Conservation (phyloP, 176 grass and related monocot species). For the Triticum turgidum region DNA sequence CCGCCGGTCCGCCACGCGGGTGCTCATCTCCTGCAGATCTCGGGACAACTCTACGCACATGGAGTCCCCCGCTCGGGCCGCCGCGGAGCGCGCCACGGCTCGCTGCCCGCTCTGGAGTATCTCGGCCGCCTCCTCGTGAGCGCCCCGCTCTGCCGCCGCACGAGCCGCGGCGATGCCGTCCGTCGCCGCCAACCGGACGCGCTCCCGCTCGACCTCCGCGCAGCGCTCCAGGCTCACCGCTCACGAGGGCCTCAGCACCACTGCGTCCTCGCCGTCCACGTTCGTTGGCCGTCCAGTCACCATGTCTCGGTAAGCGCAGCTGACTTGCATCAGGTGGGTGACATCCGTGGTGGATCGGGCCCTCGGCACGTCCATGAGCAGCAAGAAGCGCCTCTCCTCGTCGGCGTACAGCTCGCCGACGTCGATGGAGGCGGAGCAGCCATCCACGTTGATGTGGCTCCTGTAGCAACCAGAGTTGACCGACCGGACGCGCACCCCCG, state of each 20-base stretch:
- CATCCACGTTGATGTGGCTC: slow-evolving; percentile 42
- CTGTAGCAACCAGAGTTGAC: slow-evolving; percentile 64
- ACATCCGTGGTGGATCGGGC: background rate
- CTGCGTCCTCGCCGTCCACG: slow-evolving; percentile 42
- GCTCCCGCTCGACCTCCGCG: slow-evolving; percentile 61
- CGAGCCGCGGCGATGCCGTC: slow-evolving; percentile 39
- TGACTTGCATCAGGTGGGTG: slow-evolving; percentile 41
- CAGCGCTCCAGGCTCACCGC: slow-evolving; percentile 13
- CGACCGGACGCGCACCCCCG: slow-evolving; percentile 33
- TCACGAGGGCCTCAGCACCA: slow-evolving; percentile 38
- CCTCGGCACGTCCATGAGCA: slow-evolving; percentile 56
- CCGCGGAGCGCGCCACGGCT: slow-evolving; percentile 32
- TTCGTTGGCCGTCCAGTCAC: slow-evolving; percentile 29
- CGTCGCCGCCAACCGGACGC: slow-evolving; percentile 29
- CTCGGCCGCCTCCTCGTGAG: slow-evolving; percentile 35
- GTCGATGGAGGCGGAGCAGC: slow-evolving; percentile 42
- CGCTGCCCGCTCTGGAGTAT: slow-evolving; percentile 36
- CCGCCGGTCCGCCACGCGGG: slow-evolving; percentile 44
- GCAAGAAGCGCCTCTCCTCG: slow-evolving; percentile 83
- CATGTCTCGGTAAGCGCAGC: slow-evolving; percentile 67
- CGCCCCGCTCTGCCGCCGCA: slow-evolving; percentile 49
- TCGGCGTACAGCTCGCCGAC: slow-evolving; percentile 85
- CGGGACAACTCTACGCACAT: slow-evolving; percentile 36
- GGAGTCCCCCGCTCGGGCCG: slow-evolving; percentile 39
- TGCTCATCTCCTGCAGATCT: slow-evolving; percentile 58